Evolutionary conservation across 1,139 yeast species (phyloP).

Genomic region (Barnettozyma hawaiiensis): DNA sequence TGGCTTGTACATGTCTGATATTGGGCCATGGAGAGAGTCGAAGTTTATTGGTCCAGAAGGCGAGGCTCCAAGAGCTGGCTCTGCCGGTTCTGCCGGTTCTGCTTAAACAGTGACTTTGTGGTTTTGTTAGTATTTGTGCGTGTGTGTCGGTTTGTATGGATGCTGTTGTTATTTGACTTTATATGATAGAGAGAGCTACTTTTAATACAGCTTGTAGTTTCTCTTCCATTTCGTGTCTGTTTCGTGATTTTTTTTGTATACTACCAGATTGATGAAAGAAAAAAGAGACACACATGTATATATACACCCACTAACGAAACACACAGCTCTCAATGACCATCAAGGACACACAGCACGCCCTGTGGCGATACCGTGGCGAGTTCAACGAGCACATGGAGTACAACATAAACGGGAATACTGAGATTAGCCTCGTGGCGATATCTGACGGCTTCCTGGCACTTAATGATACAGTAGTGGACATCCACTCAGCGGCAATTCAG

Average conservation of each 20-base stretch:
- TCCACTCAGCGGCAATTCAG: background rate
- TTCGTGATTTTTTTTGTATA: background rate
- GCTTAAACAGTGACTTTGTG: background rate
- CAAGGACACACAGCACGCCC: slow-evolving; percentile 5
- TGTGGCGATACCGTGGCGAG: slow-evolving; percentile 23
- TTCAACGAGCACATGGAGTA: slow-evolving; percentile 27
- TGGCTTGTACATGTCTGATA: slow-evolving; percentile 80
- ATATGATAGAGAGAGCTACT: background rate
- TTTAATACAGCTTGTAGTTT: background rate
- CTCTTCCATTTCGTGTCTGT: background rate
- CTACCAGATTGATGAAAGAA: background rate
- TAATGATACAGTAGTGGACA: background rate
- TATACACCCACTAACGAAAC: background rate
- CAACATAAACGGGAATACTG: background rate
- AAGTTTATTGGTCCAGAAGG: slow-evolving; percentile 82
- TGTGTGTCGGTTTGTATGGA: background rate
- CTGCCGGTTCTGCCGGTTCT: background rate
- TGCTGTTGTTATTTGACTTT: no score
- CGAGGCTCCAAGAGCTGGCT: slow-evolving; percentile 63
- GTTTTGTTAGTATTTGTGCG: background rate
- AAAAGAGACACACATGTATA: background rate
- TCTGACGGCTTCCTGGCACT: background rate
- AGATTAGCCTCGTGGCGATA: background rate
- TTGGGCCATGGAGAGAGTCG: slow-evolving; percentile 97
- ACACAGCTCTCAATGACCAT: slow-evolving; percentile 4